These are phyloP conservation scores for Trichoderma sp. DNA, from an alignment of 2,329 filamentous ascomycete genomes.

Conservation along the genomic window DNA sequence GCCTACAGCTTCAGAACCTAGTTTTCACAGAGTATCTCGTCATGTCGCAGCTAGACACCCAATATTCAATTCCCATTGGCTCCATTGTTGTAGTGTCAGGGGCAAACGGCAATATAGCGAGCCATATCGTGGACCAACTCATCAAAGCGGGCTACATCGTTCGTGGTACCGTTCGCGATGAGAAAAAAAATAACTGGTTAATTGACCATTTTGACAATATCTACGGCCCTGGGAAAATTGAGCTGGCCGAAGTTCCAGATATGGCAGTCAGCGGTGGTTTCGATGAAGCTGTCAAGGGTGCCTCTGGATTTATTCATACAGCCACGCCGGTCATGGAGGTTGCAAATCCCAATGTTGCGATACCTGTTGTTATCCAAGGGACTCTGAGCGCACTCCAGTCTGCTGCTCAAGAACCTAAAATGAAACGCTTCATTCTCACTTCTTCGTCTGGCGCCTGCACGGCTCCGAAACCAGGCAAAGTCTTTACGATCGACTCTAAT, in stretches of 20 bases:
- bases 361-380: constrained; percentile 34
- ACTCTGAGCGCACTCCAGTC: constrained; percentile 33
- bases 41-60: not conserved
- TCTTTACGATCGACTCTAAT: constrained; percentile 22
- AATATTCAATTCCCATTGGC: not conserved
- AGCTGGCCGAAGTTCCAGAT: constrained; percentile 33
- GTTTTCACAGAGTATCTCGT: not conserved
- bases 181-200: constrained; percentile 27
- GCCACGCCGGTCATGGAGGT: constrained; percentile 36
- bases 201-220: constrained; percentile 22
- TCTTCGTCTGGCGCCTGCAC: constrained; percentile 32
- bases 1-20: not conserved
- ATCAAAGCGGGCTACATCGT: constrained; percentile 33
- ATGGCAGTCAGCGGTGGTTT: constrained; percentile 29
- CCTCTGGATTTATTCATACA: constrained; percentile 36
- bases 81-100: constrained; percentile 30
- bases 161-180: constrained; percentile 33
- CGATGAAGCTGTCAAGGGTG: constrained; percentile 29
- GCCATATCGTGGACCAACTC: constrained; percentile 32
- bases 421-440: constrained; percentile 42
- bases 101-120: constrained; percentile 35
- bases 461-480: constrained; percentile 23
- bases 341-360: constrained; percentile 38
- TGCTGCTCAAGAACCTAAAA: constrained; percentile 32
- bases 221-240: constrained; percentile 28